Percentiles rank a stretch among this genome's conserved stretches.
These are phyloP conservation scores for Stellera chamaejasme DNA, from an alignment of 345 rosid genomes.

Conservation along the genomic window DNA sequence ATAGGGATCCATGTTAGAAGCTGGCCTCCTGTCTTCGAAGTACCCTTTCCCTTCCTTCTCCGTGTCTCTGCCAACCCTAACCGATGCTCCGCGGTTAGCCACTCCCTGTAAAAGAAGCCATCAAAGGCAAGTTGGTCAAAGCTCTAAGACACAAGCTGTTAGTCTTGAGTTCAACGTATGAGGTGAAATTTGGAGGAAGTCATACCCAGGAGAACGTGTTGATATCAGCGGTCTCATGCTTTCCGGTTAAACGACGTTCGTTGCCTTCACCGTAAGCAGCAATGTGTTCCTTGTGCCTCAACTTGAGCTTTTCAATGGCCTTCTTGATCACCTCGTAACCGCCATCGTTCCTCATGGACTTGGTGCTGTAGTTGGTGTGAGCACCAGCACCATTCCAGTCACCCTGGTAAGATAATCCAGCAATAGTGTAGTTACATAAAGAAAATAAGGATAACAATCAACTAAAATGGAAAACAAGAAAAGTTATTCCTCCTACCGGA, in stretches of 20 bases:
- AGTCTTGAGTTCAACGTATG: background rate
- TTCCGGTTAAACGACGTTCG: constrained; percentile 74
- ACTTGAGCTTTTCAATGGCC: constrained; percentile 65
- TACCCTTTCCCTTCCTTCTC: constrained; percentile 69
- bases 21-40: constrained; percentile 71
- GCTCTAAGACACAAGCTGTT: background rate
- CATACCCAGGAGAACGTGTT: constrained; percentile 65
- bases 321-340: constrained; percentile 64
- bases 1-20: constrained; percentile 79
- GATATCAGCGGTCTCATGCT: constrained; percentile 73
- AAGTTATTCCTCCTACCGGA: constrained; percentile 24
- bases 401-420: constrained; percentile 33
- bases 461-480: background rate
- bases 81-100: constrained; percentile 65
- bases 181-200: background rate
- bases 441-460: background rate
- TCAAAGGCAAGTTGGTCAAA: background rate
- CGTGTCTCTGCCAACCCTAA: constrained; percentile 66
- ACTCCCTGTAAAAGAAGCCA: constrained; percentile 39
- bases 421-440: background rate
- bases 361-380: constrained; percentile 86
- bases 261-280: constrained; percentile 91
- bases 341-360: constrained; percentile 73
- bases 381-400: constrained; percentile 98
- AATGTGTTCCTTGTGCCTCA: constrained; percentile 76